Evolutionary conservation across 805 yeast species (phyloP).

Genomic region (Teunomyces tritomae): DNA sequence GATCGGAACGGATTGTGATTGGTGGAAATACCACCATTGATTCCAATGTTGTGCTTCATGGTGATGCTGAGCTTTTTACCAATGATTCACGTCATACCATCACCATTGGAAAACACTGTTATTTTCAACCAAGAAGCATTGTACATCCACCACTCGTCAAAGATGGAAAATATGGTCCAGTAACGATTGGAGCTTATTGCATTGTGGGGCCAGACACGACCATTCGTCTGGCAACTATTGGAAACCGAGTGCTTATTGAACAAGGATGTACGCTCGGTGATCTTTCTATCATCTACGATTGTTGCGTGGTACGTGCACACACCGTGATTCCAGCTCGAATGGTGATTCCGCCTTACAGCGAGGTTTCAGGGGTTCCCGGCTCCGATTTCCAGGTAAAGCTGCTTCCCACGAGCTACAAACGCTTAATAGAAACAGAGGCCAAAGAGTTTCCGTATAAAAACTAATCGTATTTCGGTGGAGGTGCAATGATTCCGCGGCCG

Average conservation of each 20-base stretch:
- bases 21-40: conserved; percentile 47
- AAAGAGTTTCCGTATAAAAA: conserved; percentile 14
- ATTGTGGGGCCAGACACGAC: conserved; percentile 35
- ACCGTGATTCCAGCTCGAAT: conserved; percentile 40
- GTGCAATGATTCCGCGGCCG: conserved; percentile 8
- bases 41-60: conserved; percentile 31
- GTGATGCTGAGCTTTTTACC: conserved; percentile 24
- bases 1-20: conserved; percentile 43
- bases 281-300: conserved; percentile 46
- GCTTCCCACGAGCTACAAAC: conserved; percentile 31
- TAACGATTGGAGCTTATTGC: conserved; percentile 47
- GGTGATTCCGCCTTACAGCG: conserved; percentile 53
- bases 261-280: conserved; percentile 34
- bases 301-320: conserved; percentile 45
- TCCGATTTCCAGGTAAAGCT: conserved; percentile 21
- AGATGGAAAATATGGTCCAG: conserved; percentile 18
- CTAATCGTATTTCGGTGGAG: conserved; percentile 7
- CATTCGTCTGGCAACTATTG: conserved; percentile 40
- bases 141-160: conserved; percentile 29
- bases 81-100: conserved; percentile 22
- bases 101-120: conserved; percentile 47
- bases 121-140: conserved; percentile 25
- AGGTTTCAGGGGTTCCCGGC: conserved; percentile 43
- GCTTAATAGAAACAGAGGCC: conserved; percentile 37
- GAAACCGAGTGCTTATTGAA: conserved; percentile 51